phyloP scores from a whole-genome alignment of 495 filamentous ascomycete genomes.

The Hypomontagnella submonticulosa region DNA sequence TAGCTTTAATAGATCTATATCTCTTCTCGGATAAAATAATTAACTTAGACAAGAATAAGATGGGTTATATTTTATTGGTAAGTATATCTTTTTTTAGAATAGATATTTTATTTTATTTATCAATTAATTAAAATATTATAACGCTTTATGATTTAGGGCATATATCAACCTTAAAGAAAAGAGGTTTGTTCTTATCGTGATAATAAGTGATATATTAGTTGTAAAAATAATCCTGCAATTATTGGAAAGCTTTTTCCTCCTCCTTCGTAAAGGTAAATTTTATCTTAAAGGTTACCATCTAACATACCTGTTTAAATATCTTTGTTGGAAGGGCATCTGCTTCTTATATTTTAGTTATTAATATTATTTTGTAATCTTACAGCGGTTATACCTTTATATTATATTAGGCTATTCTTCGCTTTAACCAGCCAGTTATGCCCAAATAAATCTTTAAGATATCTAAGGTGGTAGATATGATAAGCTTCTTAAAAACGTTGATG shows the following conservation, averaged over 20 bases:
- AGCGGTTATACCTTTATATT: not conserved
- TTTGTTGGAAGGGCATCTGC: not conserved
- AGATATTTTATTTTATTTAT: constrained; percentile 1
- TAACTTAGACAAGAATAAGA: not conserved
- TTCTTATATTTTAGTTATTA: not conserved
- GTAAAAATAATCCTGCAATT: no score
- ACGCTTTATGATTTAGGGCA: not conserved
- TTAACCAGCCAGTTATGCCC: not conserved
- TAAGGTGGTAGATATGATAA: not conserved
- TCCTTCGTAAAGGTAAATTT: not conserved
- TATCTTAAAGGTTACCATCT: not conserved
- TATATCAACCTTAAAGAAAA: not conserved
- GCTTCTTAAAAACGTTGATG: not conserved
- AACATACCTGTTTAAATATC: not conserved
- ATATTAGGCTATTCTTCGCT: not conserved
- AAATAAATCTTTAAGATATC: not conserved
- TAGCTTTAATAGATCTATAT: not conserved
- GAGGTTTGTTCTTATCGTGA: not conserved
- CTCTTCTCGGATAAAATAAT: not conserved
- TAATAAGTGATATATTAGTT: not conserved
- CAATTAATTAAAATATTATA: not conserved
- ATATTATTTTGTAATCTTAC: not conserved
- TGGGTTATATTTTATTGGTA: not conserved
- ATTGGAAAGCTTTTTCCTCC: not conserved
- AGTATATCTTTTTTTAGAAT: no score